Evolutionary conservation across 805 yeast genomes (phyloP), one percentile per base, ranked within the genome.

Genomic region (Wickerhamomyces xylosicus): DNA sequence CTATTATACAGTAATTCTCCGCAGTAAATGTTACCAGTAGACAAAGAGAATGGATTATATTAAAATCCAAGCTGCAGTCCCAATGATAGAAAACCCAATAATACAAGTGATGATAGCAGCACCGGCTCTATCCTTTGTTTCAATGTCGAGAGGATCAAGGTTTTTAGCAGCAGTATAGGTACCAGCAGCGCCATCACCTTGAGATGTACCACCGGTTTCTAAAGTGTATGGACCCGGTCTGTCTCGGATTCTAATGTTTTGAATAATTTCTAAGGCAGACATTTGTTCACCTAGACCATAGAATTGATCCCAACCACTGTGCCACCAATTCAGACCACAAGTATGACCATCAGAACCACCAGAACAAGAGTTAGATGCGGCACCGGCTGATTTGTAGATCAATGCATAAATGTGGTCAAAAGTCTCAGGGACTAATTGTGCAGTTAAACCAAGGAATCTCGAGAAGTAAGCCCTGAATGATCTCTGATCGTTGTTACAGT

Each of bases 271-370:
- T 37, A 84, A 61, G 0, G 94, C 94, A 28, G 74, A 63, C 69
- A 83, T 79, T 58, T 85, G 95, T 59, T 86, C 94, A 37, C 95
- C 95, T 31, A 85, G 68, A 1, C 95, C 95, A 49, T 72, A 84
- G 40, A 50, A 54, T 1, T 71, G 74, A 57, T 85, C 95, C 75
- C 81, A 82, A 5, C 71, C 65, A 29, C 60, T 61, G 14, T 49
- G 43, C 13, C 69, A 56, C 95, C 95, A 85, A 57, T 79, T 65
- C 39, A 69, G 57, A 35, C 95, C 95, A 62, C 95, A 86, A 0
- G 95, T 85, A 47, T 79, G 77, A 9, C 82, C 81, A 55, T 85
- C 95, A 2, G 59, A 37, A 48, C 94, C 95, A 42, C 95, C 95
- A 1, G 78, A 64, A 60, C 95, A 85, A 1, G 90, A 72, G 37